Percentiles rank a stretch among this genome's conserved stretches.
Conservation (phyloP, 495 filamentous ascomycete species). For the Penicillium odoratum region DNA sequence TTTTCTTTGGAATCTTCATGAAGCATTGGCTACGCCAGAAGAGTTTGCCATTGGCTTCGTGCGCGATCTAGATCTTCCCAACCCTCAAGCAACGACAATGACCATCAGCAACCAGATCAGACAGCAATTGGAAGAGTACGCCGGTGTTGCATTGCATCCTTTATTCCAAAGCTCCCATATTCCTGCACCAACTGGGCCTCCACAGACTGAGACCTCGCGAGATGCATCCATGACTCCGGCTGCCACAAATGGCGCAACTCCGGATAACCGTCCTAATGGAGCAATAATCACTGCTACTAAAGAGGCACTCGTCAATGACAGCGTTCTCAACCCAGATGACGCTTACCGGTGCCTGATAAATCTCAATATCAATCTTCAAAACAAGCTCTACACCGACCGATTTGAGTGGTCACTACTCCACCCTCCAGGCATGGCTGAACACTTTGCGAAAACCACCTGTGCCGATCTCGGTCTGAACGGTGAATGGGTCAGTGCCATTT, state of each 20-base stretch:
- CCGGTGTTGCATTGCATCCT: conserved; percentile 89
- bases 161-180: conserved; percentile 68
- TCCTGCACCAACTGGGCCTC: conserved; percentile 34
- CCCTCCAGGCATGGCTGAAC: conserved; percentile 85
- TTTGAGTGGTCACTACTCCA: conserved; percentile 98
- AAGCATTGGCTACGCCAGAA: conserved; percentile 90
- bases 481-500: conserved; percentile 92
- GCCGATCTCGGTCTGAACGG: conserved; percentile 84
- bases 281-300: conserved; percentile 39
- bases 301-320: conserved; percentile 46
- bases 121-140: conserved; percentile 93
- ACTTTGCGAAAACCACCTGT: conserved; percentile 88
- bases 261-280: conserved; percentile 39
- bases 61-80: conserved; percentile 90
- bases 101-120: conserved; percentile 93
- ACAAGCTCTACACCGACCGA: conserved; percentile 91
- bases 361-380: conserved; percentile 89
- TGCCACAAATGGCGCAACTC: conserved; percentile 49
- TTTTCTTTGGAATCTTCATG: conserved; percentile 97
- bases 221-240: conserved; percentile 55
- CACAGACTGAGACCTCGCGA: conserved; percentile 39
- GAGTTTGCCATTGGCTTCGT: conserved; percentile 89
- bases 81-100: conserved; percentile 60
- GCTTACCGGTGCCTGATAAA: conserved; percentile 88
- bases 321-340: conserved; percentile 79